Evolutionary conservation across 768 basidiomycete genomes (phyloP).

Genomic region (Lentinula sp.): DNA sequence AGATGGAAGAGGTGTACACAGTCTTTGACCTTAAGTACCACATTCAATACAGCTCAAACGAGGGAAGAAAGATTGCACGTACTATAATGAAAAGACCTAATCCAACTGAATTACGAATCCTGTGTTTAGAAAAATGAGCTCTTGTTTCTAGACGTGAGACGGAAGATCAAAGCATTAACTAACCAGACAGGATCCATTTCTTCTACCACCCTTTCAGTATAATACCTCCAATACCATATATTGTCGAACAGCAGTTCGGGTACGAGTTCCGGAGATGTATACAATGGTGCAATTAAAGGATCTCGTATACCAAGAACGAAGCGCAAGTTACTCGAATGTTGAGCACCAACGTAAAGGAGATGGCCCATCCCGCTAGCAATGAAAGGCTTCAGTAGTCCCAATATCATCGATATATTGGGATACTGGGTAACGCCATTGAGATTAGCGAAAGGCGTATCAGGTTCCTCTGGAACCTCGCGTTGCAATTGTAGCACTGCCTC

Average conservation of each 20-base stretch:
- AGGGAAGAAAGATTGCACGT: slow-evolving; percentile 26
- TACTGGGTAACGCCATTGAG: slow-evolving; percentile 1
- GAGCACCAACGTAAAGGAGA: slow-evolving; percentile 3
- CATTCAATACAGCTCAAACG: slow-evolving; percentile 3
- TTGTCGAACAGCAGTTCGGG: slow-evolving; percentile 1
- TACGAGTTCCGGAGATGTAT: neutral
- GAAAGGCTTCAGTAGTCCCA: slow-evolving; percentile 5
- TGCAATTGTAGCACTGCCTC: neutral
- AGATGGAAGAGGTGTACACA: slow-evolving; percentile 38
- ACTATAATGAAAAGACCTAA: slow-evolving; percentile 23
- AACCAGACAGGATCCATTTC: slow-evolving; percentile 3
- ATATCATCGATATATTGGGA: neutral
- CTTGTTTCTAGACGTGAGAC: neutral
- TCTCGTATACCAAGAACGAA: neutral
- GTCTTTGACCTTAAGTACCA: slow-evolving; percentile 23
- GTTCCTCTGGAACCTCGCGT: neutral
- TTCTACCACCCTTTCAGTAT: neutral
- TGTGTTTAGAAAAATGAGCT: neutral
- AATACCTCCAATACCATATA: slow-evolving; percentile 5
- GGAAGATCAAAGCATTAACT: neutral
- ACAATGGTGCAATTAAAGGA: neutral
- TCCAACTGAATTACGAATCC: slow-evolving; percentile 7
- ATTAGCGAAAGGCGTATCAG: neutral
- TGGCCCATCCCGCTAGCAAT: slow-evolving; percentile 5
- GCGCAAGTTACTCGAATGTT: neutral